Evolutionary conservation across 2,329 filamentous ascomycete species (phyloP), one percentile per base, ranked within the genome.

Genomic region (Fusarium udum): DNA sequence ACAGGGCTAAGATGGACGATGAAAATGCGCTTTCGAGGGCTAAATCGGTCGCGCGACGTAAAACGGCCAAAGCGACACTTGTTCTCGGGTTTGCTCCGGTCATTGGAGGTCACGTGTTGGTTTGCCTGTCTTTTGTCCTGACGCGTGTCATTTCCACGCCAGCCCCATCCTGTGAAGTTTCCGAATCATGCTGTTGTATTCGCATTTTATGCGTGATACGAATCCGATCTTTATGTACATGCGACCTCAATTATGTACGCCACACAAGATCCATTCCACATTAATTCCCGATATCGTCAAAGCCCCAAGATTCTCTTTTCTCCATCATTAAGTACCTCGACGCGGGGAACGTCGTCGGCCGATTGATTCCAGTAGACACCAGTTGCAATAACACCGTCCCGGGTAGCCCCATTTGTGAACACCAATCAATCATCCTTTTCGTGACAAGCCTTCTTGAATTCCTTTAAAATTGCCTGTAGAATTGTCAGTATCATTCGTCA

Each of bases 371-470:
- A 13, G 40, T 26, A 9, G 60, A 48, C 40, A 31, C 52, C 60
- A 39, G 0, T 39, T 26, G 28, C 11, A 51, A 24, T 8, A 22
- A 18, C 34, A 20, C 40, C 46, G 13, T 31, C 32, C 43, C 12
- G 22, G 20, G 16, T 34, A 32, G 26, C 24, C 14, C 48, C 46
- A 7, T 5, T 1, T 42, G n/a, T 42, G 6, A 42, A 48, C 32
- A n/a, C 6, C 11, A 28, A 40, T 70, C 20, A 70, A 12, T 66
- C 61, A 18, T 70, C 67, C n/a, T 75, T 67, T 46, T 73, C 59
- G 7, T 53, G 46, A 12, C 74, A 76, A 18, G 39, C 74, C 42
- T 73, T 76, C 39, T 76, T 64, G 20, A 76, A 76, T 51, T 76
- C 74, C 20, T 71, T 73, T 56, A 76, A 36, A 26, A 76, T 75